These are phyloP conservation scores for Chloranthus sessilifolius DNA, from an alignment of 164 flowering plant species.

Conservation along the genomic window DNA sequence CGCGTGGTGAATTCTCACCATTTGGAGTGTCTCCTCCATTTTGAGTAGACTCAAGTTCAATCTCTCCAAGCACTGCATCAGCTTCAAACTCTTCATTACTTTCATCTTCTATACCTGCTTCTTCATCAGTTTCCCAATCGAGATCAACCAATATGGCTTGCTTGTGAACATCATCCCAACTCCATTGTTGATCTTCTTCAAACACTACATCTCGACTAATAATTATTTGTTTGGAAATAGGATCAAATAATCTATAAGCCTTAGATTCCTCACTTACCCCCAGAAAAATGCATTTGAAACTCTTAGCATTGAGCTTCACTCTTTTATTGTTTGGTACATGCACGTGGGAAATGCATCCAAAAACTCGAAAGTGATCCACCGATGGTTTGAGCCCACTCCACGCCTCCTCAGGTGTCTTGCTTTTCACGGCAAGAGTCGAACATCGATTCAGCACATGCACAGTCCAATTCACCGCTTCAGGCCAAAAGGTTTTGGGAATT, in stretches of 20 bases:
- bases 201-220: background rate
- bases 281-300: no score
- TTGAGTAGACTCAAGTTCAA: background rate
- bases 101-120: background rate
- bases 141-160: background rate
- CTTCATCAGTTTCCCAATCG: background rate
- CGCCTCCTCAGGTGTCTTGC: no score
- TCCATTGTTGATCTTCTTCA: background rate
- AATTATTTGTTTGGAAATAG: background rate
- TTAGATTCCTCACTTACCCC: no score
- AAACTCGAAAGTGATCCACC: no score
- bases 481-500: no score
- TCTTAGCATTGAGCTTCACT: no score
- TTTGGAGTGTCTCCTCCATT: background rate
- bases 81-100: background rate
- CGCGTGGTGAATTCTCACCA: background rate
- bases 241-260: background rate
- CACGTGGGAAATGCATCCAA: no score
- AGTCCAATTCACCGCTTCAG: no score
- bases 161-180: conserved; percentile 2
- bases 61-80: background rate
- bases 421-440: no score
- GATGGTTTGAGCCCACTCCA: no score
- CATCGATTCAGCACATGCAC: no score
- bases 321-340: no score